Evolutionary conservation across 2,329 filamentous ascomycete genomes (phyloP), one percentile per base, ranked within the genome.

Genomic region (Cercospora sojina): DNA sequence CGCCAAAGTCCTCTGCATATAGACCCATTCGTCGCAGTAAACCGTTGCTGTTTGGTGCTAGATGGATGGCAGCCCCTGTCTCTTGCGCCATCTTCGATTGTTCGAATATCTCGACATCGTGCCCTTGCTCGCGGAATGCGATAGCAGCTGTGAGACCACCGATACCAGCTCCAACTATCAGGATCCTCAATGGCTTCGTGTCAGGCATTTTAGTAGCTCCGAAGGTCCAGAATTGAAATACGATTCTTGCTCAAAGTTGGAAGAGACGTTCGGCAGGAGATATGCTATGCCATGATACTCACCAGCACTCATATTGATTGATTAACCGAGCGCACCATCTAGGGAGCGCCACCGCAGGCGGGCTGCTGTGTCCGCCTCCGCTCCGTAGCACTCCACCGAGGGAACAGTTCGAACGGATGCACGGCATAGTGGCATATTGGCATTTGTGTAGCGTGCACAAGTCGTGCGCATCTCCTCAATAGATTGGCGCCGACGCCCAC

Each of bases 41-140:
- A 0, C 85, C 84, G 73, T 88, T 87, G 2, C 83, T 79, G 70
- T 90, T 90, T 1, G 88, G 86, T 0, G 85, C 83, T 3, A 89
- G 73, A 70, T 89, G 86, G n/a, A 89, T 82, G 0, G 87, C 87
- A 4, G 87, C 87, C 0, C 87, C 87, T 1, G 81, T 77, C 75
- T 88, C 87, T 60, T 80, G 64, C 51, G 38, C 35, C 58, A 60
- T 60, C 41, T 53, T 38, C 3, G 61, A 58, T 51, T 60, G 61
- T 47, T 64, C 61, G 35, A 53, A 62, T 2, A 62, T 55, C 23
- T 41, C 43, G 25, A 62, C 47, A 62, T 53, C 49, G 47, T 62
- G 31, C 5, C 59, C 59, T 38, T 62, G 59, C 13, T 62, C 41
- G 8, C 59, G 59, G 16, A 62, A 29, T 7, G 59, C 43, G 43